Evolutionary conservation across 2,329 filamentous ascomycete genomes (phyloP).

Genomic region (Aspergillus neotritici): DNA sequence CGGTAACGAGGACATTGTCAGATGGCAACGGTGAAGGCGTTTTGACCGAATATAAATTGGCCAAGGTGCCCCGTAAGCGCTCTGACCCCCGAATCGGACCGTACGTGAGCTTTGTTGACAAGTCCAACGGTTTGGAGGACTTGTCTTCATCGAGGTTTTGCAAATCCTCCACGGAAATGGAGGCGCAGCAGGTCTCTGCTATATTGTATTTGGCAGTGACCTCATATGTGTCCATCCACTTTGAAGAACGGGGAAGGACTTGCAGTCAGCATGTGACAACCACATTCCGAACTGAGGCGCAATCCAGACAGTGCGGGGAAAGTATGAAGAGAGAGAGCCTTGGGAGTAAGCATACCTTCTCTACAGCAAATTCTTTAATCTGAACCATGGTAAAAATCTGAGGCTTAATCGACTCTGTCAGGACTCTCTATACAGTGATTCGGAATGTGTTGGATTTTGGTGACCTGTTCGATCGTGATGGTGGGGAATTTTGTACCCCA

Average conservation of each 20-base stretch:
- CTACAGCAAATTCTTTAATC: conserved; percentile 50
- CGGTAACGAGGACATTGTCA: conserved; percentile 68
- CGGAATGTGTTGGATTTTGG: background rate
- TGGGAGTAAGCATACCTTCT: conserved; percentile 50
- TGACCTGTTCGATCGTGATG: too few relatives aligned
- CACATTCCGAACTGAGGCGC: conserved; percentile 38
- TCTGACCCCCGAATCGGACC: conserved; percentile 22
- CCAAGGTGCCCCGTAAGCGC: conserved; percentile 25
- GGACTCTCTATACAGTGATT: background rate
- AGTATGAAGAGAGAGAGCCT: background rate
- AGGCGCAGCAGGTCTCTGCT: conserved; percentile 72
- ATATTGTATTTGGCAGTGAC: conserved; percentile 58
- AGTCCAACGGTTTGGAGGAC: conserved; percentile 23
- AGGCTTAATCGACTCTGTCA: background rate
- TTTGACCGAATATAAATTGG: conserved; percentile 45
- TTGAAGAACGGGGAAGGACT: too few relatives aligned
- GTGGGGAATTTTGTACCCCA: too few relatives aligned
- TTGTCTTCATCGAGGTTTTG: conserved; percentile 47
- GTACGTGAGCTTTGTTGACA: conserved; percentile 23
- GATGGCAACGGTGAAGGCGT: conserved; percentile 42
- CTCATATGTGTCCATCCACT: conserved; percentile 56
- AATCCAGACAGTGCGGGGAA: conserved; percentile 37
- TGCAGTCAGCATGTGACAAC: background rate
- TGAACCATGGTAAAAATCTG: conserved; percentile 32
- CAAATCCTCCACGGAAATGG: conserved; percentile 66